A percentile compares a stretch with the other conserved stretches of the same genome.
Conservation (phyloP, 345 rosid genomes). For the Isatis tinctoria region DNA sequence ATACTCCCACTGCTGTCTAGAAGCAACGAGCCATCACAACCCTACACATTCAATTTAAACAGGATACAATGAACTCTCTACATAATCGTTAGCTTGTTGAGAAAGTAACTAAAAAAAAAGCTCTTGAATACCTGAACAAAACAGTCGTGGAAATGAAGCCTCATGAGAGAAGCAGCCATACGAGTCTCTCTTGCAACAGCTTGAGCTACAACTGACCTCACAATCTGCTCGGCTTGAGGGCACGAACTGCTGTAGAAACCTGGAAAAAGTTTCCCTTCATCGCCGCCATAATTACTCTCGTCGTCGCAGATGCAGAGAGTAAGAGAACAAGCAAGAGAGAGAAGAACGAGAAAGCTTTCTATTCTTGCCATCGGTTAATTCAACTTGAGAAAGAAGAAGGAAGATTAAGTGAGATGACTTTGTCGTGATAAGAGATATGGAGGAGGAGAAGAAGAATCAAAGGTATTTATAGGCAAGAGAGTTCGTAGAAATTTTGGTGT, state of each 20-base stretch:
- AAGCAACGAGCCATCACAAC: constrained; percentile 80
- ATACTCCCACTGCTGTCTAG: constrained; percentile 61
- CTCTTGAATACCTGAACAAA: constrained; percentile 53
- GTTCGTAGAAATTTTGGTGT: neutral
- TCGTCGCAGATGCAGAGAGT: constrained; percentile 40
- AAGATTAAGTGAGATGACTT: neutral
- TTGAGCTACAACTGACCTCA: constrained; percentile 47
- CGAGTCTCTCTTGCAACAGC: constrained; percentile 61
- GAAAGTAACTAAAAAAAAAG: neutral
- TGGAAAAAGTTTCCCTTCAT: constrained; percentile 44
- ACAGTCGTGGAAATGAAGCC: constrained; percentile 84
- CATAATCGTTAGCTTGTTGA: neutral
- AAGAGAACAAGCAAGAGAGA: constrained; percentile 41
- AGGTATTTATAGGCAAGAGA: constrained; percentile 20
- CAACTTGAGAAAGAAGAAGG: neutral
- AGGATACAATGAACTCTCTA: neutral
- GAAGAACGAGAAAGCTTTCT: constrained; percentile 29
- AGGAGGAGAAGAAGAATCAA: constrained; percentile 8
- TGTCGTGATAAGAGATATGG: constrained; percentile 13
- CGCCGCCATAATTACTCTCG: constrained; percentile 12
- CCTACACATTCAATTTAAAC: constrained; percentile 39
- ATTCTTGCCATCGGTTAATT: constrained; percentile 35
- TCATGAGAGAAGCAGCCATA: constrained; percentile 74
- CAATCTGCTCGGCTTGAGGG: constrained; percentile 56
- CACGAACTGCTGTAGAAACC: constrained; percentile 65